These are phyloP conservation scores for Aspergillus mulundensis DNA, from an alignment of 495 filamentous ascomycete species.

Conservation along the genomic window DNA sequence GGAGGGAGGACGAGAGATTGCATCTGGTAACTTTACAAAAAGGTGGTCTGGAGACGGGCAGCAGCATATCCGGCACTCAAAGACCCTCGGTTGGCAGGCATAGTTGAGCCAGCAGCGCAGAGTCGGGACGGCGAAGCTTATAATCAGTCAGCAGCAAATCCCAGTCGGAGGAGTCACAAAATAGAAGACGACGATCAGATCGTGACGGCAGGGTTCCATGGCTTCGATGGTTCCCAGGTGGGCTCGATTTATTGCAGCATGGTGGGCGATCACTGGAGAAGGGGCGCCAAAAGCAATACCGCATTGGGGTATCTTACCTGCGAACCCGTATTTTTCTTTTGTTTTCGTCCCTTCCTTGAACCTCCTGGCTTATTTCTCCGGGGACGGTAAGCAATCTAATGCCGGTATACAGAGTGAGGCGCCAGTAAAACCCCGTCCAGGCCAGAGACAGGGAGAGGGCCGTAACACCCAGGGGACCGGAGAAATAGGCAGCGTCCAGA, in stretches of 20 bases:
- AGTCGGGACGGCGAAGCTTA: slow-evolving; percentile 37
- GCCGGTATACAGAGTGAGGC: slow-evolving; percentile 34
- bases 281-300: slow-evolving; percentile 29
- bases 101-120: slow-evolving; percentile 25
- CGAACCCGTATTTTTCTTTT: slow-evolving; percentile 13
- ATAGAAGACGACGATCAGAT: slow-evolving; percentile 43
- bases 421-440: slow-evolving; percentile 17
- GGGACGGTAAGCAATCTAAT: slow-evolving; percentile 19
- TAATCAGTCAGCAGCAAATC: slow-evolving; percentile 33
- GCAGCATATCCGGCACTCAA: slow-evolving; percentile 34
- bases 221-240: slow-evolving; percentile 38
- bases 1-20: slow-evolving; percentile 48
- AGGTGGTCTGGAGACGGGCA: slow-evolving; percentile 21
- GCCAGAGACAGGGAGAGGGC: background rate
- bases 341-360: background rate
- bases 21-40: slow-evolving; percentile 30
- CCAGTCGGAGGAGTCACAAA: slow-evolving; percentile 47
- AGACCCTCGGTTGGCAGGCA: slow-evolving; percentile 20
- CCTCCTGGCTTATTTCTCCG: slow-evolving; percentile 2
- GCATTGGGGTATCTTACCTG: slow-evolving; percentile 16
- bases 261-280: slow-evolving; percentile 43
- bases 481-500: background rate
- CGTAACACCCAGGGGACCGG: background rate
- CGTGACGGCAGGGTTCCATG: slow-evolving; percentile 44
- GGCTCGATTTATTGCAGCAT: slow-evolving; percentile 44